A percentile compares a stretch with the other conserved stretches of the same genome.
These are phyloP conservation scores for Chalciporus piperatoides DNA, from an alignment of 1,284 basidiomycete genomes.

Conservation along the genomic window DNA sequence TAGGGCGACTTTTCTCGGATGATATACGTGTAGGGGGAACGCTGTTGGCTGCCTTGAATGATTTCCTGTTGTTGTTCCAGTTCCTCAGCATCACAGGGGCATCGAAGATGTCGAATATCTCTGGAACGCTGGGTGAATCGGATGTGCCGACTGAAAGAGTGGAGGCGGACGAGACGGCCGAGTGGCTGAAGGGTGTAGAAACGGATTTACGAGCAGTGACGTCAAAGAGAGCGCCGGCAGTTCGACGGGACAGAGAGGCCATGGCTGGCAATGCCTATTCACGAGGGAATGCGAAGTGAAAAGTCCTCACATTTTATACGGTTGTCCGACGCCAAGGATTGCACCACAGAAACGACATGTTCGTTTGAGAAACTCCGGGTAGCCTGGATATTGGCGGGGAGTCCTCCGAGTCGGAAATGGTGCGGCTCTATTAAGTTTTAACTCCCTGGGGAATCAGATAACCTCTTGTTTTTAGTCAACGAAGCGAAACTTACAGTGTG, in stretches of 20 bases:
- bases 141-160: slow-evolving; percentile 5
- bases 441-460: not conserved
- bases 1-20: not conserved
- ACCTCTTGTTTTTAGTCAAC: slow-evolving; percentile 1
- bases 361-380: slow-evolving; percentile 1
- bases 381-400: slow-evolving; percentile 1
- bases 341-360: not conserved
- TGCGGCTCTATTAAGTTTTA: slow-evolving; percentile 25
- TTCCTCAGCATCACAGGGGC: slow-evolving; percentile 36
- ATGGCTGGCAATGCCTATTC: slow-evolving; percentile 10
- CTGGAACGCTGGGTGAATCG: slow-evolving; percentile 7
- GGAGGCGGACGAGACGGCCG: slow-evolving; percentile 7
- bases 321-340: not conserved
- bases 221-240: slow-evolving; percentile 8
- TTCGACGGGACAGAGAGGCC: slow-evolving; percentile 12
- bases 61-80: slow-evolving; percentile 9
- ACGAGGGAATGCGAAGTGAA: not conserved
- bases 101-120: slow-evolving; percentile 42
- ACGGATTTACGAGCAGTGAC: slow-evolving; percentile 7
- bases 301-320: slow-evolving; percentile 21
- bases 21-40: not conserved
- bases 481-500: not conserved
- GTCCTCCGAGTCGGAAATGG: slow-evolving; percentile 18
- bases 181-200: slow-evolving; percentile 10
- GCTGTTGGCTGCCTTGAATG: not conserved